Percentiles rank a stretch among this genome's conserved stretches.
phyloP scores from a whole-genome alignment of 257 asterid genomes.

The Ballota nigra region DNA sequence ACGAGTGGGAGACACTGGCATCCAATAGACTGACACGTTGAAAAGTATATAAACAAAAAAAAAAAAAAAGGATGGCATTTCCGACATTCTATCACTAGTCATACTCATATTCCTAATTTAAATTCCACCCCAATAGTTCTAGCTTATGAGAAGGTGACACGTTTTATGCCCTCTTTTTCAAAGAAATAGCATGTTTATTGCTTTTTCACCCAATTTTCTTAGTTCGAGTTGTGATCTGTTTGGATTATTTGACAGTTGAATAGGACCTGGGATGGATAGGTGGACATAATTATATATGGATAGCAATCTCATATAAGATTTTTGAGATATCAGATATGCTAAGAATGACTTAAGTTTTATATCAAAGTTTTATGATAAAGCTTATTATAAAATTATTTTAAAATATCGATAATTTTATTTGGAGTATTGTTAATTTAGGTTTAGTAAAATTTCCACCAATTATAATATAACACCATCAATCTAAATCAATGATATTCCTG shows the following conservation, averaged over 20 bases:
- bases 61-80: not conserved
- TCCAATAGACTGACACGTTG: slow-evolving; percentile 22
- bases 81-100: not conserved
- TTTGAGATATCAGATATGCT: not conserved
- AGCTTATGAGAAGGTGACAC: slow-evolving; percentile 17
- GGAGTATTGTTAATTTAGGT: too few relatives aligned
- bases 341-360: not conserved
- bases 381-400: too few relatives aligned
- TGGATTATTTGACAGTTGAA: not conserved
- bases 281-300: not conserved
- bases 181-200: not conserved
- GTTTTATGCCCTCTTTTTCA: not conserved
- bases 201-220: not conserved
- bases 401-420: too few relatives aligned
- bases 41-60: not conserved
- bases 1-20: not conserved
- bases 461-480: too few relatives aligned
- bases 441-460: too few relatives aligned
- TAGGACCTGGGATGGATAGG: not conserved
- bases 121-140: slow-evolving; percentile 5
- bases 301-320: not conserved
- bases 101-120: slow-evolving; percentile 10
- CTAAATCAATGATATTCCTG: too few relatives aligned
- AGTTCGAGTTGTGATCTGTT: not conserved
- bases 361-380: too few relatives aligned